phyloP scores from a whole-genome alignment of 257 asterid species.

The Cinchona pubescens region DNA sequence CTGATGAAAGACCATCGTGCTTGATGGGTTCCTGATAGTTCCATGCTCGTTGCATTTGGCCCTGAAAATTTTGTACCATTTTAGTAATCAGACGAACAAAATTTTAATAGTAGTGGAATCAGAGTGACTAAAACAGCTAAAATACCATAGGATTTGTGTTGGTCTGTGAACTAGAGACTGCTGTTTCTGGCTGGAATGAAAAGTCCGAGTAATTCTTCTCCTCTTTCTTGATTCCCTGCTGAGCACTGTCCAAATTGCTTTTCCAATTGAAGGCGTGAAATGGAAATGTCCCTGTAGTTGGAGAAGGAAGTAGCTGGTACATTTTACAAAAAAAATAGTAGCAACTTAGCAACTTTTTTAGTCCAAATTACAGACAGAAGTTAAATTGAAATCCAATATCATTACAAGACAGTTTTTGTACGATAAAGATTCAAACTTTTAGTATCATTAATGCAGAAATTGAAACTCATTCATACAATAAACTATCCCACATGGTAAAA shows the following conservation, averaged over 20 bases:
- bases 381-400: background rate
- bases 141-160: conserved; percentile 24
- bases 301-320: conserved; percentile 87
- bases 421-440: conserved; percentile 1
- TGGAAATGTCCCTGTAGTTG: conserved; percentile 79
- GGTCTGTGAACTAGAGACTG: conserved; percentile 22
- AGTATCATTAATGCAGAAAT: background rate
- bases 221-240: conserved; percentile 38
- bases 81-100: background rate
- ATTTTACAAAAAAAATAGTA: background rate
- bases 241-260: conserved; percentile 24
- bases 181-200: conserved; percentile 48
- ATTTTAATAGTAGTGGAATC: background rate
- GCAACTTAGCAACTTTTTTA: background rate
- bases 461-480: background rate
- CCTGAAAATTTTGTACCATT: conserved; percentile 29
- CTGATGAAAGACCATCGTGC: conserved; percentile 30
- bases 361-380: background rate
- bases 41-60: conserved; percentile 37
- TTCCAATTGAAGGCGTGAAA: conserved; percentile 52
- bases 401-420: background rate
- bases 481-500: too few relatives aligned
- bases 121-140: background rate
- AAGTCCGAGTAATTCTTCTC: conserved; percentile 49
- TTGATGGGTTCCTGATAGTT: conserved; percentile 32